phyloP scores from a whole-genome alignment of 2,329 filamentous ascomycete species.

The Hypoxylon sp. region DNA sequence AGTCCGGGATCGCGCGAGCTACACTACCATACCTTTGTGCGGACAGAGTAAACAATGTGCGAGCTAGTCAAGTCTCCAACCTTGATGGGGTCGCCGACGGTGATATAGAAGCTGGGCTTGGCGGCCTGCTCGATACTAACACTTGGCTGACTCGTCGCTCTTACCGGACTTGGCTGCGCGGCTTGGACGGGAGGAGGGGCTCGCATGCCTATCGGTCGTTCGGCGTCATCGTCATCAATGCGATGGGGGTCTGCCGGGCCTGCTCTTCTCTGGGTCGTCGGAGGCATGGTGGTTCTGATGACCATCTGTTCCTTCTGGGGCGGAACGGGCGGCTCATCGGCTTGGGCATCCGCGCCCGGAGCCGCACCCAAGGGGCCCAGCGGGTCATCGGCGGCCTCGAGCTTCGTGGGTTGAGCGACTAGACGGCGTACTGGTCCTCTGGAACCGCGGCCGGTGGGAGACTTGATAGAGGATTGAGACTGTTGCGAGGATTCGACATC shows the following conservation, averaged over 20 bases:
- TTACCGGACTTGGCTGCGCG: conserved; percentile 60
- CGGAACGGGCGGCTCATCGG: conserved; percentile 69
- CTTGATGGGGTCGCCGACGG: conserved; percentile 95
- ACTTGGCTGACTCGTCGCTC: conserved; percentile 71
- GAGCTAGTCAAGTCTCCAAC: conserved; percentile 96
- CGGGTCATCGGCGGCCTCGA: conserved; percentile 79
- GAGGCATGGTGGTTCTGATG: conserved; percentile 65
- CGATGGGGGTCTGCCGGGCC: conserved; percentile 66
- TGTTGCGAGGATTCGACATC: conserved; percentile 43
- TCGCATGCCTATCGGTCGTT: conserved; percentile 61
- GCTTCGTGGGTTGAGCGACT: conserved; percentile 77
- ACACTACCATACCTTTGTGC: conserved; percentile 74
- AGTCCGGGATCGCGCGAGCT: not conserved
- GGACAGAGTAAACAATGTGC: conserved; percentile 96
- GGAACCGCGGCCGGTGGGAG: conserved; percentile 37
- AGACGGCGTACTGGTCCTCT: conserved; percentile 61
- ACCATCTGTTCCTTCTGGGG: conserved; percentile 72
- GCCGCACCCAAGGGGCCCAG: conserved; percentile 74
- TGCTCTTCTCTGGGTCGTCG: conserved; percentile 52
- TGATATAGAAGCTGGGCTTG: conserved; percentile 89
- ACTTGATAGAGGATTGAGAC: conserved; percentile 44
- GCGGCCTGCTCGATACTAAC: conserved; percentile 92
- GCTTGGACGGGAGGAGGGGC: conserved; percentile 71
- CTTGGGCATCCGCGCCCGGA: conserved; percentile 44
- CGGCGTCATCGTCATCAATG: conserved; percentile 74